Percentiles rank a stretch among this genome's conserved stretches.
Evolutionary conservation across 2,329 filamentous ascomycete species (phyloP).

Genomic region (Colletotrichum chlorophyti): DNA sequence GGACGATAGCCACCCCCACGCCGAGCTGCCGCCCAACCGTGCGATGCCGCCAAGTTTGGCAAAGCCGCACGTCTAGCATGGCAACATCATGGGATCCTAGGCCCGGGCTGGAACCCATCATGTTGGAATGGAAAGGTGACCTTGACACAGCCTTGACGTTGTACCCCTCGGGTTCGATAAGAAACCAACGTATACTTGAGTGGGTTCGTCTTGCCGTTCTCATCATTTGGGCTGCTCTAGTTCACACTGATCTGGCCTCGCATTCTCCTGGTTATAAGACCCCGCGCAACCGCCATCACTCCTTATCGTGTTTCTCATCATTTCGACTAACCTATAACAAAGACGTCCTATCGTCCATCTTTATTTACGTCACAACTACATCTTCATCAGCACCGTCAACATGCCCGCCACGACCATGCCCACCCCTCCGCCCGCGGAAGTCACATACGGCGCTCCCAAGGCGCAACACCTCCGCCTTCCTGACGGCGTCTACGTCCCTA

Average conservation of each 20-base stretch:
- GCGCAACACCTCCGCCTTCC: conserved; percentile 8
- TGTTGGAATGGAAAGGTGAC: not conserved
- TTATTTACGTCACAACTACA: not conserved
- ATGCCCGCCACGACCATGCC: conserved; percentile 2
- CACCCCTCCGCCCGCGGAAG: not conserved
- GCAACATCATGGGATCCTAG: conserved; percentile 10
- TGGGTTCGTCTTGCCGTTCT: too few species aligned
- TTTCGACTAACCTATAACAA: not conserved
- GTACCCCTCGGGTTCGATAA: not conserved
- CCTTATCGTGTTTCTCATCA: not conserved
- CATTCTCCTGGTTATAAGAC: not conserved
- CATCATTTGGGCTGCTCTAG: too few species aligned
- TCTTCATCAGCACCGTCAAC: not conserved
- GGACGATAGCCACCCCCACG: conserved; percentile 11
- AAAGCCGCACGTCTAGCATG: conserved; percentile 14
- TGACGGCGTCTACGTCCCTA: conserved; percentile 45
- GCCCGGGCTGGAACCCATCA: not conserved
- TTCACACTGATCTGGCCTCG: too few species aligned
- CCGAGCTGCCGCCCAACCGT: conserved; percentile 3
- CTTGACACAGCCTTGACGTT: not conserved
- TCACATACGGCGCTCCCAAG: conserved; percentile 16
- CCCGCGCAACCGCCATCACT: not conserved
- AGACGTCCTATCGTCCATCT: too few species aligned
- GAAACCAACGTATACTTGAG: not conserved
- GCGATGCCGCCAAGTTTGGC: conserved; percentile 10